phyloP scores from a whole-genome alignment of 2,329 filamentous ascomycete genomes.

The Fusarium xyrophilum region DNA sequence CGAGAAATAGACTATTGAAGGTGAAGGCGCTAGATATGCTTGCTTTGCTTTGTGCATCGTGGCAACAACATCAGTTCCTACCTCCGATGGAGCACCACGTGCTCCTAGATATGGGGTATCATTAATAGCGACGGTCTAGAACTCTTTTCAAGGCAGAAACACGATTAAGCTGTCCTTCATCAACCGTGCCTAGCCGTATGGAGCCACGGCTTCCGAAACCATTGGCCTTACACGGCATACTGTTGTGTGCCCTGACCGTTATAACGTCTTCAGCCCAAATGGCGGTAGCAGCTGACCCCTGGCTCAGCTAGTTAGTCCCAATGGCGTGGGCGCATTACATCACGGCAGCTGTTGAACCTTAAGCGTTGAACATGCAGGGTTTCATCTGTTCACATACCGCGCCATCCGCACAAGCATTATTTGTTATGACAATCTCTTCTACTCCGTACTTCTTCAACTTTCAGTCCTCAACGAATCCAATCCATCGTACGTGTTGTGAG shows the following conservation, averaged over 20 bases:
- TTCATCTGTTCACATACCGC: background rate
- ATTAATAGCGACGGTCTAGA: too few relatives aligned
- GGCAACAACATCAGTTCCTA: too few relatives aligned
- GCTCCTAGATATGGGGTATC: too few relatives aligned
- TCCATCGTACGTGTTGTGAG: too few relatives aligned
- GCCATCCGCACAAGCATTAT: background rate
- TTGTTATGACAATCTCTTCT: background rate
- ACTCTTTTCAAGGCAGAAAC: too few relatives aligned
- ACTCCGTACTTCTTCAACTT: background rate
- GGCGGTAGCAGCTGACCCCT: background rate
- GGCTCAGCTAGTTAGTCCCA: background rate
- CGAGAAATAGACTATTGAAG: background rate
- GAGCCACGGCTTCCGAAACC: background rate
- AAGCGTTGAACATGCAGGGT: too few relatives aligned
- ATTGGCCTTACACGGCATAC: background rate
- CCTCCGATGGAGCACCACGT: too few relatives aligned
- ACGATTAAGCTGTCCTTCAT: too few relatives aligned
- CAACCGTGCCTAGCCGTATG: fast-evolving
- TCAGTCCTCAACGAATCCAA: fast-evolving
- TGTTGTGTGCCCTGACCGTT: background rate
- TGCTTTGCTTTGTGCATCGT: background rate
- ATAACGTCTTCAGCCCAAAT: too few relatives aligned
- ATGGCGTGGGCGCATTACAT: background rate
- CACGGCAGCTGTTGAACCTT: background rate
- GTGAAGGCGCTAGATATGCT: background rate